Conservation (phyloP, 345 rosid genomes). For the Carallia pectinifolia region DNA sequence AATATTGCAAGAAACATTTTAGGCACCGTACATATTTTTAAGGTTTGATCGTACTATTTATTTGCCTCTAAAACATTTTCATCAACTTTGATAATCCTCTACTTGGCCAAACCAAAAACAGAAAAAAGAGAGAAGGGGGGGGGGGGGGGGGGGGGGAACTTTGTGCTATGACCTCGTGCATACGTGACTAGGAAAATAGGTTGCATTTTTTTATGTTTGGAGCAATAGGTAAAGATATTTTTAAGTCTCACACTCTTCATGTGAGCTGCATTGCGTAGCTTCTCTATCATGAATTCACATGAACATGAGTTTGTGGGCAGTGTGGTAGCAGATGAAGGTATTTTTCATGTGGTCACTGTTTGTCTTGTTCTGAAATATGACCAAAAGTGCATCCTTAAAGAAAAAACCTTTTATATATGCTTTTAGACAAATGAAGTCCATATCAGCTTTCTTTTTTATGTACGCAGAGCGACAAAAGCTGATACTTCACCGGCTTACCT, state of each 20-base stretch:
- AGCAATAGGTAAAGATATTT: not conserved
- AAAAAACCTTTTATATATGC: not conserved
- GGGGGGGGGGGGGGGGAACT: too few relatives aligned
- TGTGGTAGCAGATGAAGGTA: not conserved
- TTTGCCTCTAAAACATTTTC: too few relatives aligned
- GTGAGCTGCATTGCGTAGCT: conserved; percentile 6
- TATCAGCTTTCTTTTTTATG: not conserved
- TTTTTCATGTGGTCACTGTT: conserved; percentile 4
- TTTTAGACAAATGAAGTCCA: not conserved
- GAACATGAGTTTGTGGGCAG: not conserved
- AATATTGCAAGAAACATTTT: too few relatives aligned
- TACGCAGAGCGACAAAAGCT: not conserved
- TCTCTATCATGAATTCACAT: not conserved
- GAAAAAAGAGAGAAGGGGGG: too few relatives aligned
- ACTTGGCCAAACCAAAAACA: too few relatives aligned
- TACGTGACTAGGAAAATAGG: not conserved
- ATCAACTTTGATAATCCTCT: too few relatives aligned
- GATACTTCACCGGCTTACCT: conserved; percentile 46
- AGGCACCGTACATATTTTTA: too few relatives aligned
- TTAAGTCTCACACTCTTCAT: conserved; percentile 17
- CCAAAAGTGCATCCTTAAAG: not conserved
- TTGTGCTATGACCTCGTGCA: too few relatives aligned
- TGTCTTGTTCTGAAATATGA: not conserved
- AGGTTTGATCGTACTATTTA: too few relatives aligned
- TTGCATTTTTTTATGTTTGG: not conserved